A percentile compares a stretch with the other conserved stretches of the same genome.
Evolutionary conservation across 2,329 filamentous ascomycete species (phyloP).

Genomic region (Erysiphe neolycopersici): DNA sequence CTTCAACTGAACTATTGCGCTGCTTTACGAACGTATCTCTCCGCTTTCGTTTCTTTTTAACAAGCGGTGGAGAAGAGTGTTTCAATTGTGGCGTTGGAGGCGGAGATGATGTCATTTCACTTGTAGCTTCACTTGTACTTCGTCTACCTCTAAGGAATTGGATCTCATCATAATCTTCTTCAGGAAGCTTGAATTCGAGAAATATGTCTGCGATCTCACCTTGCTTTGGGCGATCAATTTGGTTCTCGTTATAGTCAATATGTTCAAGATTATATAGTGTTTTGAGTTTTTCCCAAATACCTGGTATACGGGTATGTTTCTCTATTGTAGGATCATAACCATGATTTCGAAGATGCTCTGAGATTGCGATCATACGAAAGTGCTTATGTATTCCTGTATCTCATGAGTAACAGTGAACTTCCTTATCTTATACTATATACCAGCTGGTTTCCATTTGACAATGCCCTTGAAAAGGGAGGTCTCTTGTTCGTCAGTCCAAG

Average conservation of each 20-base stretch:
- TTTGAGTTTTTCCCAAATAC: slow-evolving; percentile 72
- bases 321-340: slow-evolving; percentile 45
- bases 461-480: slow-evolving; percentile 80
- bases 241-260: slow-evolving; percentile 61
- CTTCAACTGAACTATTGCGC: slow-evolving; percentile 23
- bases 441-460: slow-evolving; percentile 89
- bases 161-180: slow-evolving; percentile 13
- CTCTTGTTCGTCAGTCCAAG: slow-evolving; percentile 91
- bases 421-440: slow-evolving; percentile 18
- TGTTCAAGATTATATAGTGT: slow-evolving; percentile 64
- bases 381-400: slow-evolving; percentile 69
- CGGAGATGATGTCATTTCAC: slow-evolving; percentile 15
- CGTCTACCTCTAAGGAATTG: slow-evolving; percentile 9
- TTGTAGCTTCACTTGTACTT: slow-evolving; percentile 9
- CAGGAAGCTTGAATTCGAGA: slow-evolving; percentile 37
- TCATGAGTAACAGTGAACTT: not conserved
- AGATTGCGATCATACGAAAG: slow-evolving; percentile 72
- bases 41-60: slow-evolving; percentile 12
- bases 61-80: slow-evolving; percentile 4
- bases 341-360: slow-evolving; percentile 52
- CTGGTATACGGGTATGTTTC: slow-evolving; percentile 64
- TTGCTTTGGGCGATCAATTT: slow-evolving; percentile 18
- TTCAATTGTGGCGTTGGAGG: slow-evolving; percentile 11
- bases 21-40: slow-evolving; percentile 13
- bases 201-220: slow-evolving; percentile 21